A percentile compares a stretch with the other conserved stretches of the same genome.
Evolutionary conservation across 768 basidiomycete genomes (phyloP).

Genomic region (Cubamyces sp.): DNA sequence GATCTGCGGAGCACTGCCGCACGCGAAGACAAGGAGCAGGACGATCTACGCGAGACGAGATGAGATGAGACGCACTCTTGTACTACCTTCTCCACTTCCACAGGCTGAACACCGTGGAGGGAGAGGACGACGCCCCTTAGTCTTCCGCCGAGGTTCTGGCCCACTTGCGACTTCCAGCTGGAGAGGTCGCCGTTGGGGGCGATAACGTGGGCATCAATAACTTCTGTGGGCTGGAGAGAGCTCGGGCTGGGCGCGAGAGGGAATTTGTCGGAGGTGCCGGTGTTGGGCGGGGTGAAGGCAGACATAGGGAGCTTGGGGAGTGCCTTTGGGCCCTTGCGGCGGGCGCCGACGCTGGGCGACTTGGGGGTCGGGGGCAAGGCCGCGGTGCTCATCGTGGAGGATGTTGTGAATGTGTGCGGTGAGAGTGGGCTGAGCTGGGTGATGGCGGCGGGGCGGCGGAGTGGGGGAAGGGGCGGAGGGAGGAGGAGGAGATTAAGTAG

Average conservation of each 20-base stretch:
- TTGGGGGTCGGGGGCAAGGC: conserved; percentile 30
- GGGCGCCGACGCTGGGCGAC: conserved; percentile 49
- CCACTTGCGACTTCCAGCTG: conserved; percentile 58
- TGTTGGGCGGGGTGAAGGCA: conserved; percentile 73
- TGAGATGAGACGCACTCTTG: conserved; percentile 47
- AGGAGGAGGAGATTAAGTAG: background rate
- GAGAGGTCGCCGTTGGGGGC: conserved; percentile 45
- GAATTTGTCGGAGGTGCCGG: conserved; percentile 68
- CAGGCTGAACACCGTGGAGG: conserved; percentile 40
- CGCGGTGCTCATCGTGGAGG: conserved; percentile 20
- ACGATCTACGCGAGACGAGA: conserved; percentile 16
- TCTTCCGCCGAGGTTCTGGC: conserved; percentile 48
- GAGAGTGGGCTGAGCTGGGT: background rate
- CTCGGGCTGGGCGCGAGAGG: conserved; percentile 71
- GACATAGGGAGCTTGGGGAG: conserved; percentile 76
- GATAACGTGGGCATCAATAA: conserved; percentile 73
- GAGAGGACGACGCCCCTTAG: conserved; percentile 62
- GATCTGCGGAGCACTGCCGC: conserved; percentile 6
- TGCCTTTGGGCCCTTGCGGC: conserved; percentile 66
- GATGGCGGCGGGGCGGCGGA: background rate
- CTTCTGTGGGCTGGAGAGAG: conserved; percentile 59
- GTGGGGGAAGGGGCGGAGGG: conserved; percentile 6
- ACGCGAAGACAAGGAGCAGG: conserved; percentile 1
- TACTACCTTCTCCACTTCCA: conserved; percentile 48
- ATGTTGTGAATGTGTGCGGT: background rate